Percentiles rank a stretch among this genome's conserved stretches.
Evolutionary conservation across 2,329 filamentous ascomycete species (phyloP).

Genomic region (Fusarium equiseti): DNA sequence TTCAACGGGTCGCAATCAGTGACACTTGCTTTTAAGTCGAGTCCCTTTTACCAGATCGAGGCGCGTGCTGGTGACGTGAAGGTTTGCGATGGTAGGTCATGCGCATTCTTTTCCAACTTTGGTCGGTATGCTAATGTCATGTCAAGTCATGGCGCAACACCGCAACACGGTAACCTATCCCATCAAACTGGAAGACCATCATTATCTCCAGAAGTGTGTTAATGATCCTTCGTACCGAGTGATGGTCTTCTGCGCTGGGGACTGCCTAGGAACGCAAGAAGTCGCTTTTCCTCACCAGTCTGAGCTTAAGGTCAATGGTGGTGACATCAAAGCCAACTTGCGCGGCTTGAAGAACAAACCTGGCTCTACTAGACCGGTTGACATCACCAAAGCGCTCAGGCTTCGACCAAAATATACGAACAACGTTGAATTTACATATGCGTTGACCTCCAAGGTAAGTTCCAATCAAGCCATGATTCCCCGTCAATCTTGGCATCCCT

Average conservation of each 20-base stretch:
- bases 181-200: slow-evolving; percentile 63
- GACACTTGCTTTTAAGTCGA: slow-evolving; percentile 68
- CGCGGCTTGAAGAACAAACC: slow-evolving; percentile 96
- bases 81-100: slow-evolving; percentile 77
- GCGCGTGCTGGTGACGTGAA: slow-evolving; percentile 73
- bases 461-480: slow-evolving; percentile 27
- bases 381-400: slow-evolving; percentile 83
- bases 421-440: slow-evolving; percentile 87
- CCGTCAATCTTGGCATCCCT: slow-evolving; percentile 37
- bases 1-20: slow-evolving; percentile 33
- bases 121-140: slow-evolving; percentile 18
- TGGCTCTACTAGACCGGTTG: slow-evolving; percentile 91
- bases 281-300: slow-evolving; percentile 92
- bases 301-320: slow-evolving; percentile 89
- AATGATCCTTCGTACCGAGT: slow-evolving; percentile 74
- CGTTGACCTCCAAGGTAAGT: slow-evolving; percentile 86
- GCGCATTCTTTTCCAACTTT: background rate
- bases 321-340: slow-evolving; percentile 91
- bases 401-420: slow-evolving; percentile 80
- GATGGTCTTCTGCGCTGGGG: slow-evolving; percentile 85
- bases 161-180: slow-evolving; percentile 61
- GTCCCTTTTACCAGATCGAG: slow-evolving; percentile 85
- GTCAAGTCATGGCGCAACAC: slow-evolving; percentile 67
- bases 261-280: slow-evolving; percentile 74
- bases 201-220: slow-evolving; percentile 67